Evolutionary conservation across 371 early-diverging fungal species (phyloP).

Genomic region (Mortierella sp.): DNA sequence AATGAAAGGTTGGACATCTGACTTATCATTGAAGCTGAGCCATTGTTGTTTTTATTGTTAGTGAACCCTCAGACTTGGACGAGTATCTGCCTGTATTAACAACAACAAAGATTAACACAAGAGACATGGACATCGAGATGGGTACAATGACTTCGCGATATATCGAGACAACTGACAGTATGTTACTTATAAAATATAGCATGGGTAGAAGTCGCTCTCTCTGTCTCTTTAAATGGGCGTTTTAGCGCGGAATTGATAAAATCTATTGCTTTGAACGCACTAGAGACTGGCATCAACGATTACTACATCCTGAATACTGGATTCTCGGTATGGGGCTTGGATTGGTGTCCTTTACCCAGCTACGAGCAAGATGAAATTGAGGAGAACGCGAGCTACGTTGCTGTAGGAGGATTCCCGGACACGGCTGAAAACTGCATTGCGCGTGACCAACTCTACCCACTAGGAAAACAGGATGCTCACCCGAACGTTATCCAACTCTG

Average conservation of each 20-base stretch:
- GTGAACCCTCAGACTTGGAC: slow-evolving; percentile 31
- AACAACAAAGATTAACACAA: slow-evolving; percentile 13
- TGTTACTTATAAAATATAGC: not conserved
- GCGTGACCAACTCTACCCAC: slow-evolving; percentile 43
- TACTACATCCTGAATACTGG: slow-evolving; percentile 40
- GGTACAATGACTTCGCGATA: slow-evolving; percentile 28
- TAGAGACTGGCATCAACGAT: slow-evolving; percentile 36
- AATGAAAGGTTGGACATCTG: no score
- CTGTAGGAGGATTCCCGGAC: slow-evolving; percentile 49
- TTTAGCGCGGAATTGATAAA: not conserved
- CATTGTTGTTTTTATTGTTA: not conserved
- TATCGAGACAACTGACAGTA: slow-evolving; percentile 18
- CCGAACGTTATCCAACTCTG: slow-evolving; percentile 51
- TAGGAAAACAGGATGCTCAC: slow-evolving; percentile 50
- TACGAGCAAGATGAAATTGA: not conserved
- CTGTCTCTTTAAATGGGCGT: not conserved
- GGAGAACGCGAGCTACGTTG: slow-evolving; percentile 28
- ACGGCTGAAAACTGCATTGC: slow-evolving; percentile 43
- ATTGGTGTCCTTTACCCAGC: slow-evolving; percentile 44
- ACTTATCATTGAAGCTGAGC: not conserved
- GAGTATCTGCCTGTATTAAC: slow-evolving; percentile 34
- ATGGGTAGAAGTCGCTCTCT: not conserved
- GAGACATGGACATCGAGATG: slow-evolving; percentile 21
- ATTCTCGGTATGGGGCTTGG: slow-evolving; percentile 41
- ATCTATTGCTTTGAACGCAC: not conserved